phyloP scores from a whole-genome alignment of 2,329 filamentous ascomycete genomes.

The Epicoccum sorghinum region DNA sequence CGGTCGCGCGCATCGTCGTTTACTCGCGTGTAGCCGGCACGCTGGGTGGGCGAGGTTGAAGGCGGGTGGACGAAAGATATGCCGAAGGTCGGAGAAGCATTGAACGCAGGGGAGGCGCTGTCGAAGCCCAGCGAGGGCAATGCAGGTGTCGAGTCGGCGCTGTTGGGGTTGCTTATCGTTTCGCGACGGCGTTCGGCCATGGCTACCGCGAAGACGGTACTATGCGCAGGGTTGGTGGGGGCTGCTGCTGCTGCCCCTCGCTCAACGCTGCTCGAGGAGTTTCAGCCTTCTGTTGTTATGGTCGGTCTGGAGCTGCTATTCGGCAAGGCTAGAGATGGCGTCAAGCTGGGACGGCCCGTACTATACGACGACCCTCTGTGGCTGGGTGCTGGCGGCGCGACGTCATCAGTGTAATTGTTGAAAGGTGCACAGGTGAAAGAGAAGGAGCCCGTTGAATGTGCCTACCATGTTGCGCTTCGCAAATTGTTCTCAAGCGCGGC shows the following conservation, averaged over 20 bases:
- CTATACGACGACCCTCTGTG: constrained; percentile 1
- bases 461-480: not conserved
- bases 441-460: not conserved
- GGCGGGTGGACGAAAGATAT: constrained; percentile 32
- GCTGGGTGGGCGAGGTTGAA: constrained; percentile 33
- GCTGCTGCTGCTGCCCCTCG: constrained; percentile 10
- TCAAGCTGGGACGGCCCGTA: constrained; percentile 6
- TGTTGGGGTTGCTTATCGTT: constrained; percentile 34
- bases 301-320: constrained; percentile 1
- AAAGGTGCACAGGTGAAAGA: constrained; percentile 1
- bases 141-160: constrained; percentile 33
- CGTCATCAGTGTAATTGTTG: constrained; percentile 3
- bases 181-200: constrained; percentile 42
- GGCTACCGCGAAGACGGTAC: constrained; percentile 7
- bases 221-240: constrained; percentile 6
- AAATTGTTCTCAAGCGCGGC: constrained; percentile 2
- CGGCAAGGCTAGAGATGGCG: not conserved
- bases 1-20: constrained; percentile 44
- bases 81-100: constrained; percentile 21
- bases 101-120: constrained; percentile 2
- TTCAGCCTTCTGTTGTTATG: constrained; percentile 14
- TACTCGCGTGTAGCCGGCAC: constrained; percentile 46
- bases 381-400: not conserved
- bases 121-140: constrained; percentile 37
- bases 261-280: constrained; percentile 7